Base-by-base conservation (phyloP, 202 grass and related monocot species). In the Saccharum hybrid region DNA sequence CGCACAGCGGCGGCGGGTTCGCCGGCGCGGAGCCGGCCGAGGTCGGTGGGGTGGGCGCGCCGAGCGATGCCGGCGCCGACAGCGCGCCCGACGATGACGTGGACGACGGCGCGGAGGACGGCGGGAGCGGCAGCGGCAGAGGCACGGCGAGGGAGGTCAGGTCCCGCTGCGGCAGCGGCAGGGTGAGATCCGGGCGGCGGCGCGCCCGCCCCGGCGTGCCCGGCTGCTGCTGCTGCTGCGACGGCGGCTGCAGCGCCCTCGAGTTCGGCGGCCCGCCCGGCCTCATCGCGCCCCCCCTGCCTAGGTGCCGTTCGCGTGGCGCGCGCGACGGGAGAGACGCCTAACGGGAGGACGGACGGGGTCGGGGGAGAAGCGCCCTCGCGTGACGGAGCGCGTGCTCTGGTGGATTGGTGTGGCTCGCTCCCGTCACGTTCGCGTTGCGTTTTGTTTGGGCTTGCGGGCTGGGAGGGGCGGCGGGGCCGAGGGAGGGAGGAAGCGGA, bases 201-300 rank as follows among this genome's bases (percentile, higher is more conserved):
- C 26, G 26, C 1, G 26, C 26, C 26, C 26, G 26, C 26, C 63
- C 93, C 15, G 86, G 65, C 30, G 83, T 89, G 78, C 73, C 83
- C 10, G 84, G 82, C 74, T 84, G 86, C 68, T 68, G 26, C 40
- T 74, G 81, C 72, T 71, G 66, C 51, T 60, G 86, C 43, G 75
- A 52, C 14, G 48, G 51, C 52, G 52, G 19, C 52, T 71, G 67
- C 54, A 66, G 86, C 45, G 76, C 65, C 68, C 89, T 54, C 39
- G 41, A 5, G 76, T 82, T 79, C 66, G 89, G 89, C 42, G 77
- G 72, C 59, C 85, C 85, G 22, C 83, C 83, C 38, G 91, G 90
- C 56, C 84, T 88, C 87, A 85, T 97, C 36, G 70, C 67, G 5
- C 63, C 2, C 33, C 31, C 22, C 4, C 1, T 11, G 41, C 7